Conservation (phyloP, 805 yeast species). For the Nakazawaea wyomingensis region DNA sequence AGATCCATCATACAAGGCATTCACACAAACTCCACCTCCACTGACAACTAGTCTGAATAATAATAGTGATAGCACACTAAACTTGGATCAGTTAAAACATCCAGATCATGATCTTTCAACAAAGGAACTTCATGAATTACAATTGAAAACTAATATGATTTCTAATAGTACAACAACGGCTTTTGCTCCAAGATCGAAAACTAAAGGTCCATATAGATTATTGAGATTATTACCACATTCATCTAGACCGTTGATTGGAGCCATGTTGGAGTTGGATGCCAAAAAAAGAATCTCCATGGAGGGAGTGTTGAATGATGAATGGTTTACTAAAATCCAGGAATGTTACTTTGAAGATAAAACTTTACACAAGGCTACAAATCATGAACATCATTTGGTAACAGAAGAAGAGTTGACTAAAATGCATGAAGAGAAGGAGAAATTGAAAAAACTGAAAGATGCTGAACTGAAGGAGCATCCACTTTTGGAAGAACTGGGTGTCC, state of each 20-base stretch:
- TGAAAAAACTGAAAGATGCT: slow-evolving; percentile 18
- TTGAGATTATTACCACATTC: slow-evolving; percentile 65
- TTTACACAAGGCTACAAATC: slow-evolving; percentile 31
- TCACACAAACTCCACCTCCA: slow-evolving; percentile 31
- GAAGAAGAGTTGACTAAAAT: slow-evolving; percentile 52
- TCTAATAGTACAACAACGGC: slow-evolving; percentile 17
- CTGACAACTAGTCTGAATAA: slow-evolving; percentile 9
- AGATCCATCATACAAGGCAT: slow-evolving; percentile 73
- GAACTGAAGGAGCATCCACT: not conserved
- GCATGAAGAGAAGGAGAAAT: slow-evolving; percentile 30
- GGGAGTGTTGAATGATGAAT: slow-evolving; percentile 51
- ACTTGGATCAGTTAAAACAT: not conserved
- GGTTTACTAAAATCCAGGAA: slow-evolving; percentile 49
- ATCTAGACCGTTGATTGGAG: slow-evolving; percentile 53
- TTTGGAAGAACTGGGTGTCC: not conserved
- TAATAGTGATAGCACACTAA: slow-evolving; percentile 3
- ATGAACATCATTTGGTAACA: slow-evolving; percentile 63
- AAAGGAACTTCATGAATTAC: slow-evolving; percentile 10
- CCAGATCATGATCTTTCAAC: slow-evolving; percentile 10
- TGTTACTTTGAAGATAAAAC: slow-evolving; percentile 38
- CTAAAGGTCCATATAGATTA: slow-evolving; percentile 67
- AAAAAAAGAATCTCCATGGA: slow-evolving; percentile 52
- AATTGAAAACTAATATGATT: slow-evolving; percentile 9
- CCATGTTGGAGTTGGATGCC: slow-evolving; percentile 63
- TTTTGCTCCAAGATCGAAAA: slow-evolving; percentile 31